Evolutionary conservation across 2,329 filamentous ascomycete species (phyloP).

Genomic region (Fusarium fracticaudum): DNA sequence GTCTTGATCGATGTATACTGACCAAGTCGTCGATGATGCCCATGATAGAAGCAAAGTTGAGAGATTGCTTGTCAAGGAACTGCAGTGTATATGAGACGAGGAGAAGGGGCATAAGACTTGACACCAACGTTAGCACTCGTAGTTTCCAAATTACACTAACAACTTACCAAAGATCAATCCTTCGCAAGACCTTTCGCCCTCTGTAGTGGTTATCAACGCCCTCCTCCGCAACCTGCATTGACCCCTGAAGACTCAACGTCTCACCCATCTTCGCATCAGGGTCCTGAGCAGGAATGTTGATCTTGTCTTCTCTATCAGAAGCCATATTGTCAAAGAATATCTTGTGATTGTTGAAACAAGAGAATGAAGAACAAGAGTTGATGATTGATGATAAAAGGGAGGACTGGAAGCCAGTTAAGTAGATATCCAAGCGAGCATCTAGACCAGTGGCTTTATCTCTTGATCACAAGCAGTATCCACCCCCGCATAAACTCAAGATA

Average conservation of each 20-base stretch:
- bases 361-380: neutral
- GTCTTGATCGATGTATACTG: fast-evolving
- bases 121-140: neutral
- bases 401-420: neutral
- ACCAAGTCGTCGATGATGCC: slow-evolving; percentile 37
- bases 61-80: slow-evolving; percentile 39
- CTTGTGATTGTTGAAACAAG: neutral
- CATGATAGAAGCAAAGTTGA: slow-evolving; percentile 40
- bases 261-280: slow-evolving; percentile 20
- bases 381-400: neutral
- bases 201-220: neutral
- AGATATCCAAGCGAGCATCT: neutral
- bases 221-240: slow-evolving; percentile 13
- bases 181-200: slow-evolving; percentile 1
- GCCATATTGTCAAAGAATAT: neutral
- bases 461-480: neutral
- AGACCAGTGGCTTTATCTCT: neutral
- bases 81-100: slow-evolving; percentile 38
- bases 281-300: neutral
- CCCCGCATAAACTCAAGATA: slow-evolving; percentile 9
- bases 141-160: too few species aligned
- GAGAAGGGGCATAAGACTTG: slow-evolving; percentile 29
- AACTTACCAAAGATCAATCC: slow-evolving; percentile 32
- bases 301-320: slow-evolving; percentile 17
- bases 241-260: slow-evolving; percentile 24